These are phyloP conservation scores for Cyberlindnera xishuangbannaensis DNA, from an alignment of 805 yeast genomes.

Conservation along the genomic window DNA sequence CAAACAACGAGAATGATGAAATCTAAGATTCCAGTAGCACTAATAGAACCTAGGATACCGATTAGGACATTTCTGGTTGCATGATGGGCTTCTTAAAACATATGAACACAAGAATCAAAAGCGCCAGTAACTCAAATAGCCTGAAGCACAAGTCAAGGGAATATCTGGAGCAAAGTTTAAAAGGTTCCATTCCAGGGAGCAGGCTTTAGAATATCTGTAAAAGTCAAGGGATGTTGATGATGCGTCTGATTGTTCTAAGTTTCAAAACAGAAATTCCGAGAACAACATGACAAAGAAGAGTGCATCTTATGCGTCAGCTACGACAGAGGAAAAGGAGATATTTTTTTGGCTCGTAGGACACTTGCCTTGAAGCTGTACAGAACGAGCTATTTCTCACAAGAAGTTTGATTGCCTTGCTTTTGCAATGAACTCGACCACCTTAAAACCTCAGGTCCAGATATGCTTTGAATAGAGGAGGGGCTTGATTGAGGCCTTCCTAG, in stretches of 20 bases:
- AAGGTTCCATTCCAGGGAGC: conserved; percentile 36
- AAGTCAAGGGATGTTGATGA: neutral
- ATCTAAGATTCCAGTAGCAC: conserved; percentile 52
- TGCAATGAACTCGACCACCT: conserved; percentile 11
- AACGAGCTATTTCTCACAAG: conserved; percentile 35
- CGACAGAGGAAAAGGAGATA: conserved; percentile 18
- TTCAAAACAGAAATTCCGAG: too few relatives aligned
- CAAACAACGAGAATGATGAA: conserved; percentile 48
- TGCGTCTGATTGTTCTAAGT: too few relatives aligned
- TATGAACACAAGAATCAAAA: conserved; percentile 65
- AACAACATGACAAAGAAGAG: neutral
- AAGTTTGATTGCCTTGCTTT: conserved; percentile 29
- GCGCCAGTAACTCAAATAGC: conserved; percentile 73
- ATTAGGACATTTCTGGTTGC: conserved; percentile 56
- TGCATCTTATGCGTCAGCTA: conserved; percentile 29
- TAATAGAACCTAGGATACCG: conserved; percentile 55
- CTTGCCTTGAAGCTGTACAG: conserved; percentile 26
- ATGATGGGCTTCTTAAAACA: conserved; percentile 63
- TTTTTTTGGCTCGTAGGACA: conserved; percentile 29
- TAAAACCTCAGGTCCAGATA: too few relatives aligned
- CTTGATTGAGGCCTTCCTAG: conserved; percentile 3
- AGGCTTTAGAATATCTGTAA: conserved; percentile 42
- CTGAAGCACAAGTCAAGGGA: conserved; percentile 45
- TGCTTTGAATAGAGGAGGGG: too few relatives aligned
- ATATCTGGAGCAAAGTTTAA: conserved; percentile 28